Evolutionary conservation across 371 early-diverging fungal species (phyloP), one percentile per base, ranked within the genome.

Genomic region (Basidiobolus meristosporus): DNA sequence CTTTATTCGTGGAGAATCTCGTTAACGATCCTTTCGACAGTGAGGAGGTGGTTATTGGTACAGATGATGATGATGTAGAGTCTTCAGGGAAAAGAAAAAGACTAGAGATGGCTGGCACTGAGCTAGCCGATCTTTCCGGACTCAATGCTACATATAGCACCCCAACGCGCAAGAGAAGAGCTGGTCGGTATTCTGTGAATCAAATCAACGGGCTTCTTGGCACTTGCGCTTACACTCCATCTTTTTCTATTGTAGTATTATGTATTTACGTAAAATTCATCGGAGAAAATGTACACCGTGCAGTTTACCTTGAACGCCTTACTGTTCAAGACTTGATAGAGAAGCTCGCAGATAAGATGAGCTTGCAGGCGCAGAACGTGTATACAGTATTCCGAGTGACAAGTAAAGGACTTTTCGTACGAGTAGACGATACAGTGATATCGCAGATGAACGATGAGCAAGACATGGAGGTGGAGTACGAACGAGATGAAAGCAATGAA

Each of bases 391-490:
- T 52, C 36, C 50, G 71, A 9, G 47, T 61, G 7, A 46, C 46
- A 36, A 60, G 59, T 28, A 54, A 49, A 41, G 60, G 56, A 3
- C 23, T 64, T 37, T 42, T 53, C 17, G 59, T 66, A 3, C 49
- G 51, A n/a, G 52, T 61, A 10, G 66, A 70, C 16, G 68, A 70
- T 49, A 47, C 57, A 16, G 57, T 63, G 46, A 52, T 68, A 5
- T 54, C 52, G 0, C 60, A 66, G 36, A 63, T 70, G 46, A 42
- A 48, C 2, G 71, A 70, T 34, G 65, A 66, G 41, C 54, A 60
- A 31, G 65, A 61, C 39, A 70, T 70, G 59, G 26, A 26, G 9
- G 26, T 26, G 26, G 26, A 26, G 26, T 26, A 26, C 26, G 26
- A 26, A 26, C 26, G 26, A 26, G 26, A 26, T 26, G 26, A 26